phyloP scores from a whole-genome alignment of 345 rosid genomes.

The Mercurialis annua region DNA sequence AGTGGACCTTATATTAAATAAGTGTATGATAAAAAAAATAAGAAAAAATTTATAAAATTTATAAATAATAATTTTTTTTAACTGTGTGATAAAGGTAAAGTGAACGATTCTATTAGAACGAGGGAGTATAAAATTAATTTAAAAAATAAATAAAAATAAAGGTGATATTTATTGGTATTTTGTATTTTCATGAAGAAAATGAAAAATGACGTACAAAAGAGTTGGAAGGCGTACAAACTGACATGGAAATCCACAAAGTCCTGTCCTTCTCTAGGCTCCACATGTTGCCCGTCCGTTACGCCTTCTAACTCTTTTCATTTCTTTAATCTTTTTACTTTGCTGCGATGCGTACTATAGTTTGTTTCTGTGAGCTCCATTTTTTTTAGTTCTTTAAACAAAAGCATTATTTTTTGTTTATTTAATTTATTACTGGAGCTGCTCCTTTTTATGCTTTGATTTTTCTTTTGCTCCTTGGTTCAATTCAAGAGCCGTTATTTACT shows the following conservation, averaged over 20 bases:
- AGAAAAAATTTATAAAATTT: too few relatives aligned
- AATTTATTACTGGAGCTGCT: too few relatives aligned
- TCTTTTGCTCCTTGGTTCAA: not conserved
- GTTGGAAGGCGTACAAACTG: not conserved
- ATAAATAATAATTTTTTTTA: too few relatives aligned
- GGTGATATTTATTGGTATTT: too few relatives aligned
- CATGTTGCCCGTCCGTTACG: constrained; percentile 9
- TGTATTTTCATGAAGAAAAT: not conserved
- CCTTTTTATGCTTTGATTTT: not conserved
- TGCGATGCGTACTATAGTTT: not conserved
- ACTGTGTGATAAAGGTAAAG: too few relatives aligned
- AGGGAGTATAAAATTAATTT: too few relatives aligned
- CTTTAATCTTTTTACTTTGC: not conserved
- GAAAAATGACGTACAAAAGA: not conserved
- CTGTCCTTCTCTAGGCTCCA: constrained; percentile 1
- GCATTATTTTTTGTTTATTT: too few relatives aligned
- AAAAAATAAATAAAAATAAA: too few relatives aligned
- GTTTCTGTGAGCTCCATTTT: not conserved
- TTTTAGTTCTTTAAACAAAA: not conserved
- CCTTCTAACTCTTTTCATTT: not conserved
- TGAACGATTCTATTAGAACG: too few relatives aligned
- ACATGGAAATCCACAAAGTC: constrained; percentile 12
- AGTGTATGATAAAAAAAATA: too few relatives aligned
- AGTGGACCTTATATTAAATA: too few relatives aligned
- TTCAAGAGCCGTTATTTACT: not conserved